Evolutionary conservation across 2,329 filamentous ascomycete species (phyloP).

Genomic region (Akanthomyces lecanii): DNA sequence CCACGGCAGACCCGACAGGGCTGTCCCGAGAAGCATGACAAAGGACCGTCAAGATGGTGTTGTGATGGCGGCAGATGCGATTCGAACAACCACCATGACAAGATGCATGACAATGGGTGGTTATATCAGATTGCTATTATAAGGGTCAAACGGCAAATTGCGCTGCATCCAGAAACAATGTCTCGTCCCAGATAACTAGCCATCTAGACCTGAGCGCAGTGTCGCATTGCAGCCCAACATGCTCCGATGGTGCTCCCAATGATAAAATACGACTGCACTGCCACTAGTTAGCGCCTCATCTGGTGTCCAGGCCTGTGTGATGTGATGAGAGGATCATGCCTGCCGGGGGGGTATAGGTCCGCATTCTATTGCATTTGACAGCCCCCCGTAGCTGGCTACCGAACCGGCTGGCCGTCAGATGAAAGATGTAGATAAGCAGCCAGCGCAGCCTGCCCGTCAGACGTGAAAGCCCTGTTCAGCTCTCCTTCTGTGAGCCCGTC

Average conservation of each 20-base stretch:
- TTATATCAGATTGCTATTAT: not conserved
- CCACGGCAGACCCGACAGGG: not conserved
- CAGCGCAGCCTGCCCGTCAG: not conserved
- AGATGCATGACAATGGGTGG: not conserved
- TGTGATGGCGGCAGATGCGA: not conserved
- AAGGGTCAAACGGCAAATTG: not conserved
- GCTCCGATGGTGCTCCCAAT: conserved; percentile 2
- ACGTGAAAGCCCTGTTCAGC: not conserved
- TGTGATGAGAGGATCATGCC: not conserved
- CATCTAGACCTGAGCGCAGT: not conserved
- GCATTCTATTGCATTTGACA: not conserved
- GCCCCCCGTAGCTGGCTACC: not conserved
- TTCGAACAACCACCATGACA: not conserved
- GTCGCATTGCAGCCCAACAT: conserved; percentile 9
- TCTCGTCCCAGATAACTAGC: not conserved
- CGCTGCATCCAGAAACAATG: not conserved
- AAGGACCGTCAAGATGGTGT: not conserved
- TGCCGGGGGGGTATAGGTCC: not conserved
- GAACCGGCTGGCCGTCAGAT: not conserved
- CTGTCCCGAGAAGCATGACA: not conserved
- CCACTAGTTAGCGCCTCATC: not conserved
- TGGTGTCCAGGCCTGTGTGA: not conserved
- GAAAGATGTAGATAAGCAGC: not conserved
- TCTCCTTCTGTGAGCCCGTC: not conserved
- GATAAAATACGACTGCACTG: not conserved